These are phyloP conservation scores for Apostasia ramifera DNA, from an alignment of 106 monocot genomes.

Conservation along the genomic window DNA sequence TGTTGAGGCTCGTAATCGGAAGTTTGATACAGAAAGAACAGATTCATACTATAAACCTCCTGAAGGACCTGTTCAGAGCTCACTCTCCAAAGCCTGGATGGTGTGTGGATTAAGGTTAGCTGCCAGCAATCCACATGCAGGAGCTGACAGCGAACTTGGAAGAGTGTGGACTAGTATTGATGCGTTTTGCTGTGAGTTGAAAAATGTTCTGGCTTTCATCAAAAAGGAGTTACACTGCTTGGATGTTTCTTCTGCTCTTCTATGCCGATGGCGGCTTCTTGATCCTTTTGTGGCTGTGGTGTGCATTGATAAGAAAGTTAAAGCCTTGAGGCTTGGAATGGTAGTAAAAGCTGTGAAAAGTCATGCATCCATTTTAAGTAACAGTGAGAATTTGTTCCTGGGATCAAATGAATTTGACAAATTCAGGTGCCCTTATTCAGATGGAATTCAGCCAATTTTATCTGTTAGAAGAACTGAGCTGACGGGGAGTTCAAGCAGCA, in stretches of 20 bases:
- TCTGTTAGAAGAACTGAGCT: slow-evolving; percentile 10
- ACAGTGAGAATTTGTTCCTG: slow-evolving; percentile 3
- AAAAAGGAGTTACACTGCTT: slow-evolving; percentile 20
- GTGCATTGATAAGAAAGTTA: slow-evolving; percentile 53
- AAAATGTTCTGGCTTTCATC: slow-evolving; percentile 25
- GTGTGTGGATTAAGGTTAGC: slow-evolving; percentile 41
- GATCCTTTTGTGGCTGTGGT: slow-evolving; percentile 75
- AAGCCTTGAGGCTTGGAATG: slow-evolving; percentile 32
- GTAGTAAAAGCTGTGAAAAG: slow-evolving; percentile 50
- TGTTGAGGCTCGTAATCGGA: slow-evolving; percentile 25
- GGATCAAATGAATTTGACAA: background rate
- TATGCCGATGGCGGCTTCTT: slow-evolving; percentile 59
- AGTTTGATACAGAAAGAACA: background rate
- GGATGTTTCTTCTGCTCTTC: slow-evolving; percentile 16
- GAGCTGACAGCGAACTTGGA: slow-evolving; percentile 14
- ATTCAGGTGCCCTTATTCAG: slow-evolving; percentile 1
- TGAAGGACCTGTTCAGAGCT: slow-evolving; percentile 17
- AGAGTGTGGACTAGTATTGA: slow-evolving; percentile 46
- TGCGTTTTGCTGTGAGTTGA: slow-evolving; percentile 48
- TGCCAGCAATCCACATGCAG: background rate
- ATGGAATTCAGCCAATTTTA: slow-evolving; percentile 10
- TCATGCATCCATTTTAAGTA: slow-evolving; percentile 17
- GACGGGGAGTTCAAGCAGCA: background rate
- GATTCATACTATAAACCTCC: slow-evolving; percentile 33
- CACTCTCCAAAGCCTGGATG: slow-evolving; percentile 60